A percentile compares a stretch with the other conserved stretches of the same genome.
Conservation (phyloP, 495 filamentous ascomycete genomes). For the Aspergillus sclerotiicarbonarius region DNA sequence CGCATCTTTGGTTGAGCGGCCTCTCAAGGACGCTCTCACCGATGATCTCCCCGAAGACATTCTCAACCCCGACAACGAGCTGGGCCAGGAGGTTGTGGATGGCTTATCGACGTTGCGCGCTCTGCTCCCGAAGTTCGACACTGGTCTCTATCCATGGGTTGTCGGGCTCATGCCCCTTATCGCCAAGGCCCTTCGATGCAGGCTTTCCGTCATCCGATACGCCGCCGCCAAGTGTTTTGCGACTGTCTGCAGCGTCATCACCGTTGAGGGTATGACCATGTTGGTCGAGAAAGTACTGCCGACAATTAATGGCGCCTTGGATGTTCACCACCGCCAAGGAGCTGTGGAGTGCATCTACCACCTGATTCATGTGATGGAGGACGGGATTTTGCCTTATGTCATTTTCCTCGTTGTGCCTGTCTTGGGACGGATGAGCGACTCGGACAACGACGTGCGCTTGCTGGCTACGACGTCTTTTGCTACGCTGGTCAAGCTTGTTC, state of each 20-base stretch:
- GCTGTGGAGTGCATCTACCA: conserved; percentile 93
- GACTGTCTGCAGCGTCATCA: conserved; percentile 94
- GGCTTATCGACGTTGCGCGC: conserved; percentile 89
- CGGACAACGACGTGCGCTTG: conserved; percentile 89
- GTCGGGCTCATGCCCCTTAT: conserved; percentile 81
- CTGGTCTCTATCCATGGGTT: conserved; percentile 71
- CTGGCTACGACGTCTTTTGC: conserved; percentile 97
- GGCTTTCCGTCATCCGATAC: conserved; percentile 88
- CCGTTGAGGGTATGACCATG: conserved; percentile 91
- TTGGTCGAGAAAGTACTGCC: conserved; percentile 91
- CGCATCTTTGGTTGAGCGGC: conserved; percentile 71
- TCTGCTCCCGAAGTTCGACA: conserved; percentile 77
- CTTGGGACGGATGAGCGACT: conserved; percentile 97
- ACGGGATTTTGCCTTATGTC: conserved; percentile 91
- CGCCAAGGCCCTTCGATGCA: conserved; percentile 78
- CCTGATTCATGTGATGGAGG: conserved; percentile 97
- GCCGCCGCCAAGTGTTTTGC: conserved; percentile 97
- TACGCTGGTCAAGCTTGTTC: conserved; percentile 95
- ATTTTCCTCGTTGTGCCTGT: conserved; percentile 99
- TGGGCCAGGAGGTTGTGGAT: conserved; percentile 92
- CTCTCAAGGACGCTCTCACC: conserved; percentile 70
- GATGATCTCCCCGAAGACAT: conserved; percentile 70
- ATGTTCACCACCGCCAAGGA: conserved; percentile 84
- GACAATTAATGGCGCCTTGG: conserved; percentile 80
- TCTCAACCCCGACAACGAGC: conserved; percentile 60